These are phyloP conservation scores for Pseudozyma flocculosa DNA, from an alignment of 1,284 basidiomycete genomes.

Conservation along the genomic window DNA sequence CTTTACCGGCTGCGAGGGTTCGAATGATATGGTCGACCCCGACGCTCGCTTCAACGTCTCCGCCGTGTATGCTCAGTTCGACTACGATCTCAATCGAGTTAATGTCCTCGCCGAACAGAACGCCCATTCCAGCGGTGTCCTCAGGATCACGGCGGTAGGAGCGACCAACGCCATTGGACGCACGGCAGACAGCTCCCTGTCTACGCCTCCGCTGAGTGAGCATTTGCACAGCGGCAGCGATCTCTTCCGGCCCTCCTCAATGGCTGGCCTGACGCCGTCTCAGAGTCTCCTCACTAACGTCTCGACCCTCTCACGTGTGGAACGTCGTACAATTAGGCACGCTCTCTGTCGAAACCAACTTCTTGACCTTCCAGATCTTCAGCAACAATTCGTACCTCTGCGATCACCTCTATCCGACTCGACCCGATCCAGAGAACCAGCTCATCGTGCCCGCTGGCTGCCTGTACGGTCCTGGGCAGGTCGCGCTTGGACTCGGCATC, in stretches of 20 bases:
- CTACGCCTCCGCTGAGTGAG: slow-evolving; percentile 11
- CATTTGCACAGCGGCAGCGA: neutral
- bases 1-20: slow-evolving; percentile 39
- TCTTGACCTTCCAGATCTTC: slow-evolving; percentile 48
- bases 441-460: slow-evolving; percentile 34
- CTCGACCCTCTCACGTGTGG: too few species aligned
- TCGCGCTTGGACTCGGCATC: slow-evolving; percentile 77
- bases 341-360: slow-evolving; percentile 34
- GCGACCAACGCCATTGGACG: slow-evolving; percentile 26
- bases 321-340: slow-evolving; percentile 19
- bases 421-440: slow-evolving; percentile 33
- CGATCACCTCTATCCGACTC: slow-evolving; percentile 41
- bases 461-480: slow-evolving; percentile 64
- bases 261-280: neutral
- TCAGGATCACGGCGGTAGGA: slow-evolving; percentile 44
- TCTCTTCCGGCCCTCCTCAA: neutral
- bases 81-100: slow-evolving; percentile 14
- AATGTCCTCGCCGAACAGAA: slow-evolving; percentile 12
- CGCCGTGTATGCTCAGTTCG: slow-evolving; percentile 50
- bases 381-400: slow-evolving; percentile 47
- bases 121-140: slow-evolving; percentile 18
- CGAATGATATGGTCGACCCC: slow-evolving; percentile 28
- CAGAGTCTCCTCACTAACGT: slow-evolving; percentile 8
- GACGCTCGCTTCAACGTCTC: slow-evolving; percentile 48
- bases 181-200: slow-evolving; percentile 21